These are phyloP conservation scores for Anethum foeniculum DNA, from an alignment of 140 eudicot genomes.

Conservation along the genomic window DNA sequence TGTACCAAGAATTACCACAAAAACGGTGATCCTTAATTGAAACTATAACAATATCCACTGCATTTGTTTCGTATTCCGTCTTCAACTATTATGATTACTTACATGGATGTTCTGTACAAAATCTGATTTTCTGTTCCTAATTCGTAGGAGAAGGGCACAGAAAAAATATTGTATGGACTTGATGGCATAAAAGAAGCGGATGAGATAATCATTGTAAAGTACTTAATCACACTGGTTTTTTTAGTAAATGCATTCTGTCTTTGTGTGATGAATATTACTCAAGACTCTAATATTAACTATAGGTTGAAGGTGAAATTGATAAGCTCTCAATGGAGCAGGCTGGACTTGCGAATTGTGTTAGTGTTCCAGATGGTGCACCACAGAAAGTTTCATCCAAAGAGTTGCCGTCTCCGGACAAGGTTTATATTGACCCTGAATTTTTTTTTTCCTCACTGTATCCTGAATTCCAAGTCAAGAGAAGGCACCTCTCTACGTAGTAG, in stretches of 20 bases:
- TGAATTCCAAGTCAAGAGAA: neutral
- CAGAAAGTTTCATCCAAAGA: slow-evolving; percentile 57
- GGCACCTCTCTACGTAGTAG: neutral
- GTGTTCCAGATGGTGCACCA: slow-evolving; percentile 99
- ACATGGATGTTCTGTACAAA: slow-evolving; percentile 8
- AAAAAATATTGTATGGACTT: slow-evolving; percentile 80
- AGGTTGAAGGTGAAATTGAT: slow-evolving; percentile 99
- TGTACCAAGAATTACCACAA: neutral
- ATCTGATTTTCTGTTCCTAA: slow-evolving; percentile 9
- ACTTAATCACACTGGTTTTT: neutral
- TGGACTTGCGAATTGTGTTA: slow-evolving; percentile 78
- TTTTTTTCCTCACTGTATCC: neutral
- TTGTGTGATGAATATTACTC: neutral
- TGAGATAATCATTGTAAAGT: slow-evolving; percentile 21
- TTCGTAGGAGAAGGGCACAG: slow-evolving; percentile 68
- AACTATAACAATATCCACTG: neutral
- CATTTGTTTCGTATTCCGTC: neutral
- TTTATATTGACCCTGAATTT: slow-evolving; percentile 12
- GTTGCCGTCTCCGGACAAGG: slow-evolving; percentile 63
- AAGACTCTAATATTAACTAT: slow-evolving; percentile 12
- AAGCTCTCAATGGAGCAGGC: slow-evolving; percentile 99
- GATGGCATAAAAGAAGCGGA: slow-evolving; percentile 72
- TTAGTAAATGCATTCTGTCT: neutral
- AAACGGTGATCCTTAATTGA: neutral
- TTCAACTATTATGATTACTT: neutral